Conservation (phyloP, 2,329 filamentous ascomycete species). For the Arthrobotrys entomopaga region DNA sequence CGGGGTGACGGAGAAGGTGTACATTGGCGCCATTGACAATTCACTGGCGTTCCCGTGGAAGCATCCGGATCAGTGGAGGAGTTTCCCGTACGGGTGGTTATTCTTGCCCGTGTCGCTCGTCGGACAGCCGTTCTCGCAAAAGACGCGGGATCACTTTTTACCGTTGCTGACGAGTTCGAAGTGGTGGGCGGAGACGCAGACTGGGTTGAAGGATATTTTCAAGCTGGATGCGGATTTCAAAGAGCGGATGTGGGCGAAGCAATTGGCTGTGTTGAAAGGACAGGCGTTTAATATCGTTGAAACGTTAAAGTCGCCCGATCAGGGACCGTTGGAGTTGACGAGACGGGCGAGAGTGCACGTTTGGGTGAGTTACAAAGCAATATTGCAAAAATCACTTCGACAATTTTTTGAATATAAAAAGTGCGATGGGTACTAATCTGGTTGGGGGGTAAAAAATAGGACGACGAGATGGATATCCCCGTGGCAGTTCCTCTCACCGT, state of each 20-base stretch:
- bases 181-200: conserved; percentile 96
- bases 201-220: conserved; percentile 86
- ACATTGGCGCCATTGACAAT: conserved; percentile 94
- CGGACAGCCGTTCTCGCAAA: conserved; percentile 93
- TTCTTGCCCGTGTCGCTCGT: conserved; percentile 97
- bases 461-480: conserved; percentile 94
- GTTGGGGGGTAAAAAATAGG: conserved; percentile 61
- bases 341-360: conserved; percentile 90
- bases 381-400: no score
- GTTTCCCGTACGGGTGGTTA: conserved; percentile 98
- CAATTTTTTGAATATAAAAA: neutral
- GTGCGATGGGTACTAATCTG: neutral
- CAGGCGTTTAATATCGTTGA: conserved; percentile 99
- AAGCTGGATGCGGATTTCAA: conserved; percentile 94
- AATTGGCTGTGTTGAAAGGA: conserved; percentile 98
- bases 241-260: conserved; percentile 97
- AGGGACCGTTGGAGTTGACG: conserved; percentile 92
- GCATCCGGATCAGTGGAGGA: conserved; percentile 87
- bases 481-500: conserved; percentile 89
- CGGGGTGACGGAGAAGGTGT: conserved; percentile 69
- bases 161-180: conserved; percentile 90
- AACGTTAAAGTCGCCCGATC: conserved; percentile 89
- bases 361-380: conserved; percentile 67
- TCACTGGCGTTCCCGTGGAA: conserved; percentile 99
- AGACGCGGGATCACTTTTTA: conserved; percentile 93